Percentiles rank a stretch among this genome's conserved stretches.
Evolutionary conservation across 2,329 filamentous ascomycete genomes (phyloP).

Genomic region (Camillea tinctor): DNA sequence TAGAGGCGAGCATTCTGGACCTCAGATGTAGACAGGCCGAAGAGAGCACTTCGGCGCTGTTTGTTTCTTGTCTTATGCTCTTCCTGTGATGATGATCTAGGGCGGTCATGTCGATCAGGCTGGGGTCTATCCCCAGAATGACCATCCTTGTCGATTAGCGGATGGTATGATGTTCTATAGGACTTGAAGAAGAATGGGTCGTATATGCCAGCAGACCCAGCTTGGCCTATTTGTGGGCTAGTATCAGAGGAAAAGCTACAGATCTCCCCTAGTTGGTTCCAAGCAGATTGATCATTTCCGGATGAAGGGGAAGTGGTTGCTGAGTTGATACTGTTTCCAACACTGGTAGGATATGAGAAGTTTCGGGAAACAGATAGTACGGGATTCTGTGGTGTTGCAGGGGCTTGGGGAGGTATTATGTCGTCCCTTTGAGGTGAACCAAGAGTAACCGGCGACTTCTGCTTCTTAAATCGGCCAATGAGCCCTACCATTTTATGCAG

Average conservation of each 20-base stretch:
- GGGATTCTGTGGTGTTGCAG: slow-evolving; percentile 9
- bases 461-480: slow-evolving; percentile 28
- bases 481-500: slow-evolving; percentile 30
- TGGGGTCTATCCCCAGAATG: slow-evolving; percentile 4
- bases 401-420: slow-evolving; percentile 8
- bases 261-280: slow-evolving; percentile 30
- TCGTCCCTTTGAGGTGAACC: slow-evolving; percentile 20
- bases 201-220: slow-evolving; percentile 20
- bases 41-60: slow-evolving; percentile 24
- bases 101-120: slow-evolving; percentile 5
- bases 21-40: slow-evolving; percentile 22
- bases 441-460: slow-evolving; percentile 20
- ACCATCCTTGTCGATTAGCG: slow-evolving; percentile 12
- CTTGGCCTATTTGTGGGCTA: slow-evolving; percentile 15
- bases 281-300: slow-evolving; percentile 18
- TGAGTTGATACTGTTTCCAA: slow-evolving; percentile 11
- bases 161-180: slow-evolving; percentile 20
- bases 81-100: slow-evolving; percentile 9
- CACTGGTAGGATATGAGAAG: slow-evolving; percentile 32
- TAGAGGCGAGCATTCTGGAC: slow-evolving; percentile 20
- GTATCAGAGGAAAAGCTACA: slow-evolving; percentile 27
- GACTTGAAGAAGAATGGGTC: slow-evolving; percentile 30
- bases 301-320: slow-evolving; percentile 4
- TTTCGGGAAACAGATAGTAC: slow-evolving; percentile 27
- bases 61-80: slow-evolving; percentile 20